These are phyloP conservation scores for Fusarium bactridioides DNA, from an alignment of 2,329 filamentous ascomycete genomes.

Conservation along the genomic window DNA sequence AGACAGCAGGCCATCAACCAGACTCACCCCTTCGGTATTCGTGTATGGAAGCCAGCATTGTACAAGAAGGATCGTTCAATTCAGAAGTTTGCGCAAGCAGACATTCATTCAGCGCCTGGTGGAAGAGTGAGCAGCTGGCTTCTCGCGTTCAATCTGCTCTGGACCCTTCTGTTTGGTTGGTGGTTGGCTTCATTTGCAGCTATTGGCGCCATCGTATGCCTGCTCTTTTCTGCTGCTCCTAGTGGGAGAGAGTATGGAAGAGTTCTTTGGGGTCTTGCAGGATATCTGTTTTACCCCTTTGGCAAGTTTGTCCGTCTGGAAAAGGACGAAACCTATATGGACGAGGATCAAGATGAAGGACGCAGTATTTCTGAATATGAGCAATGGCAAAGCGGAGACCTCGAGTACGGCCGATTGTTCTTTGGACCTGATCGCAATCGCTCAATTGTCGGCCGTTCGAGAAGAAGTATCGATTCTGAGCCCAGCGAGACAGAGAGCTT, in stretches of 20 bases:
- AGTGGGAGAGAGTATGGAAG: constrained; percentile 87
- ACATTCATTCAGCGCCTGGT: constrained; percentile 95
- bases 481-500: constrained; percentile 89
- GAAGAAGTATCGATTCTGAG: constrained; percentile 86
- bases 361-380: constrained; percentile 98
- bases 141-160: constrained; percentile 85
- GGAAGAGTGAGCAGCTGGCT: constrained; percentile 86
- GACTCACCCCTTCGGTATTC: constrained; percentile 97
- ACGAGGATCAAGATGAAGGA: constrained; percentile 95
- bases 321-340: constrained; percentile 90
- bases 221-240: constrained; percentile 78
- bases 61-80: constrained; percentile 99
- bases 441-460: constrained; percentile 84
- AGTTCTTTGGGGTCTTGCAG: constrained; percentile 82
- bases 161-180: constrained; percentile 94
- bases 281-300: constrained; percentile 94
- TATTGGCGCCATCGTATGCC: constrained; percentile 78
- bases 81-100: constrained; percentile 92
- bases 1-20: constrained; percentile 98
- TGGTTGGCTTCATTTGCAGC: constrained; percentile 86
- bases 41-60: constrained; percentile 97
- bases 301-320: constrained; percentile 94
- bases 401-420: constrained; percentile 94
- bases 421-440: constrained; percentile 84
- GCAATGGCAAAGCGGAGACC: constrained; percentile 96